phyloP scores from a whole-genome alignment of 1,284 basidiomycete species.

The Tylopilus sp. region DNA sequence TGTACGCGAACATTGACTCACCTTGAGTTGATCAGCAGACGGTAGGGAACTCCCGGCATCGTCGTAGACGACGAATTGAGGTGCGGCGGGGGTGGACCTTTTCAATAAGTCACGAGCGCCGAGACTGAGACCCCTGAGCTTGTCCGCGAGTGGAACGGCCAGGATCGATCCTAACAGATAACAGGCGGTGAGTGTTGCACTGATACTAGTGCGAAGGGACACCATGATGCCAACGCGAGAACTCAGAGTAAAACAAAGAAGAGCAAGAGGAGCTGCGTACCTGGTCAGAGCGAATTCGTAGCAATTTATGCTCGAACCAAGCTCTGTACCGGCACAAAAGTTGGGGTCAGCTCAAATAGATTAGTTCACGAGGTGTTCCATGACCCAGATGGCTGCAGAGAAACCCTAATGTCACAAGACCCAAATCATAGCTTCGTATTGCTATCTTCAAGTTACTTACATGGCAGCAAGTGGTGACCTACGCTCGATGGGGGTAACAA shows the following conservation, averaged over 20 bases:
- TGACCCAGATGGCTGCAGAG: not conserved
- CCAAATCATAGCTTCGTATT: not conserved
- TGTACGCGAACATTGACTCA: slow-evolving; percentile 40
- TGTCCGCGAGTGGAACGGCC: slow-evolving; percentile 17
- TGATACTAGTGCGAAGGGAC: not conserved
- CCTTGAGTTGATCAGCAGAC: slow-evolving; percentile 7
- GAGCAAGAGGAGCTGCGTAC: not conserved
- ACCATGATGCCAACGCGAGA: slow-evolving; percentile 6
- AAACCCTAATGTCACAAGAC: not conserved
- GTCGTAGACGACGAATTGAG: slow-evolving; percentile 57
- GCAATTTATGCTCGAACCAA: slow-evolving; percentile 9
- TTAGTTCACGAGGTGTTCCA: slow-evolving; percentile 1
- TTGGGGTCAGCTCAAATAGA: not conserved
- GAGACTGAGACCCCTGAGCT: slow-evolving; percentile 13
- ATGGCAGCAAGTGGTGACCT: not conserved
- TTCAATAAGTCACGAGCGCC: slow-evolving; percentile 22
- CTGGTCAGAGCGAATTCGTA: not conserved
- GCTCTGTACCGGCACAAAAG: not conserved
- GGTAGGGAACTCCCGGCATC: slow-evolving; percentile 52
- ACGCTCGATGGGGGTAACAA: too few relatives aligned
- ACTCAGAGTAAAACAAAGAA: not conserved
- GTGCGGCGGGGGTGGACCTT: slow-evolving; percentile 33
- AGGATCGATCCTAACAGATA: slow-evolving; percentile 2
- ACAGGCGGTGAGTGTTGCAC: slow-evolving; percentile 2
- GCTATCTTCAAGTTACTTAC: slow-evolving; percentile 1